Evolutionary conservation across 2,329 filamentous ascomycete genomes (phyloP).

Genomic region (Hirsutella thompsonii): DNA sequence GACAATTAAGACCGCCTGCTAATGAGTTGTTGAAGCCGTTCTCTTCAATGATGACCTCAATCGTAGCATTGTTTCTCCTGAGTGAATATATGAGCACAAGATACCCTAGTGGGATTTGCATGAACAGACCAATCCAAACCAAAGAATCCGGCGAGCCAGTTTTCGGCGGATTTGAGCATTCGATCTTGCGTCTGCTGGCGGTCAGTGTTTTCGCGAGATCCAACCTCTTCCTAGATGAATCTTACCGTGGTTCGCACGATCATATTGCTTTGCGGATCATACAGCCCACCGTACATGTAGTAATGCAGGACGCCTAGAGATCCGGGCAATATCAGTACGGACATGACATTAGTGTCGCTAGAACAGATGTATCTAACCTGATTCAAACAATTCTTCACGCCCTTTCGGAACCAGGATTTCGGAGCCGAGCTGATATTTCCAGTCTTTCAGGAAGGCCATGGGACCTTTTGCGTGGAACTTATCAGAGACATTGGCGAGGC

Average conservation of each 20-base stretch:
- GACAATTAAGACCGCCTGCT: slow-evolving; percentile 53
- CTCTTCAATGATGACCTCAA: slow-evolving; percentile 59
- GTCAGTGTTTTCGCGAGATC: slow-evolving; percentile 6
- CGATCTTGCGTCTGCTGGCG: slow-evolving; percentile 51
- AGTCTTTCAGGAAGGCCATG: slow-evolving; percentile 54
- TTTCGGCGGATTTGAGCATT: slow-evolving; percentile 66
- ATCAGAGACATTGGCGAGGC: slow-evolving; percentile 39
- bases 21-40: slow-evolving; percentile 56
- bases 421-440: slow-evolving; percentile 55
- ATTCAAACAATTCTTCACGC: slow-evolving; percentile 60
- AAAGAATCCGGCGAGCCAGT: slow-evolving; percentile 70
- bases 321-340: background rate
- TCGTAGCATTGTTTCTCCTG: slow-evolving; percentile 54
- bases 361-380: slow-evolving; percentile 19
- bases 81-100: background rate
- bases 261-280: slow-evolving; percentile 60
- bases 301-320: slow-evolving; percentile 50
- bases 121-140: slow-evolving; percentile 48
- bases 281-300: slow-evolving; percentile 59
- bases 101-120: background rate
- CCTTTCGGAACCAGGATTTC: slow-evolving; percentile 64
- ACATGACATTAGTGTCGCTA: background rate
- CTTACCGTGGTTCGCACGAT: slow-evolving; percentile 54
- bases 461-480: slow-evolving; percentile 43
- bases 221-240: background rate